These are phyloP conservation scores for Crassisporium funariophilum DNA, from an alignment of 768 basidiomycete species.

Conservation along the genomic window DNA sequence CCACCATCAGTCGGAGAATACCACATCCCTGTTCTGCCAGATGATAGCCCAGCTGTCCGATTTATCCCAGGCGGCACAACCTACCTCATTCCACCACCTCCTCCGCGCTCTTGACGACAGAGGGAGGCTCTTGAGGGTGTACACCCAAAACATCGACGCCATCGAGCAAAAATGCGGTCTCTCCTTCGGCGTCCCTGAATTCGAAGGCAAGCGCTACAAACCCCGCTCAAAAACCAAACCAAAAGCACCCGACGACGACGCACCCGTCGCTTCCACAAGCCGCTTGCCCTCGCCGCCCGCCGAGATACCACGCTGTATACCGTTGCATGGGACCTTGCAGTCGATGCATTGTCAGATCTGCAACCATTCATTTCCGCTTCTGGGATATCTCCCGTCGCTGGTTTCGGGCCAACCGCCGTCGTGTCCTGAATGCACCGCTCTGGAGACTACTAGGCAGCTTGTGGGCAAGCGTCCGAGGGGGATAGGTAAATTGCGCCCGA, in stretches of 20 bases:
- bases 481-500: slow-evolving; percentile 79
- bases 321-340: slow-evolving; percentile 86
- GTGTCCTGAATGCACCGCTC: slow-evolving; percentile 78
- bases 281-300: slow-evolving; percentile 52
- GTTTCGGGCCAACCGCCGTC: slow-evolving; percentile 63
- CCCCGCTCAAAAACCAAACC: slow-evolving; percentile 48
- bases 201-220: slow-evolving; percentile 57
- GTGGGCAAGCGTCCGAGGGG: slow-evolving; percentile 79
- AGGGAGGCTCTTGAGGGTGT: slow-evolving; percentile 79
- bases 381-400: slow-evolving; percentile 60
- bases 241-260: slow-evolving; percentile 12
- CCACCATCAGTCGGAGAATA: slow-evolving; percentile 64
- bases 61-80: slow-evolving; percentile 69
- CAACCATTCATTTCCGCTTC: slow-evolving; percentile 68
- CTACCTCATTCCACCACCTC: slow-evolving; percentile 80
- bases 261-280: slow-evolving; percentile 18
- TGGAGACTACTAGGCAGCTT: slow-evolving; percentile 69
- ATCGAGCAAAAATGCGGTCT: slow-evolving; percentile 88
- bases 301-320: slow-evolving; percentile 80
- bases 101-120: slow-evolving; percentile 75
- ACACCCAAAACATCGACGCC: slow-evolving; percentile 93
- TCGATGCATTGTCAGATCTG: slow-evolving; percentile 82
- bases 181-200: slow-evolving; percentile 80
- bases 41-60: slow-evolving; percentile 86
- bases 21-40: slow-evolving; percentile 78